phyloP scores from a whole-genome alignment of 768 basidiomycete genomes.

The Rhodotorula babjevae region DNA sequence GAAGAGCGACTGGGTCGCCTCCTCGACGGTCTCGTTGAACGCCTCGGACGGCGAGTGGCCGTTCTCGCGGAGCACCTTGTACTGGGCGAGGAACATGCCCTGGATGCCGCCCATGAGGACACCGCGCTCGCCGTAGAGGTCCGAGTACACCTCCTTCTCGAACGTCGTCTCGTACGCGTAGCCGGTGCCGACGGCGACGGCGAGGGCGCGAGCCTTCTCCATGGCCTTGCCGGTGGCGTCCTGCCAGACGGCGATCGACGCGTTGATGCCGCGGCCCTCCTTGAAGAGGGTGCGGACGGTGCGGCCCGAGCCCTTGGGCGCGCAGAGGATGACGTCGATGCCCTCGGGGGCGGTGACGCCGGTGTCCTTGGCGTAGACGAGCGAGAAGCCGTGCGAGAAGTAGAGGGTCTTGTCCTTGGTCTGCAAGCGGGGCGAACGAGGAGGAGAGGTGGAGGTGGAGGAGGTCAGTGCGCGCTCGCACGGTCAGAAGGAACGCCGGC shows the following conservation, averaged over 20 bases:
- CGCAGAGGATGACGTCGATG: slow-evolving; percentile 98
- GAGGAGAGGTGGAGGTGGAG: too few relatives aligned
- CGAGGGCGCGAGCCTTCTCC: slow-evolving; percentile 92
- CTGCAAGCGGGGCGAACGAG: background rate
- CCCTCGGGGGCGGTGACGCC: slow-evolving; percentile 84
- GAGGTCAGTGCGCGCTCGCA: too few relatives aligned
- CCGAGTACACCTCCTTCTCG: slow-evolving; percentile 99
- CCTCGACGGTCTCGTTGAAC: slow-evolving; percentile 99
- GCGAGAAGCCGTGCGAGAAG: slow-evolving; percentile 99
- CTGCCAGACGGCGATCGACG: slow-evolving; percentile 89
- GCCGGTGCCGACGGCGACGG: slow-evolving; percentile 90
- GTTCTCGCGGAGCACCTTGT: slow-evolving; percentile 92
- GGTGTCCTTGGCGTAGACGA: slow-evolving; percentile 97
- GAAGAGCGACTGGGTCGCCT: slow-evolving; percentile 98
- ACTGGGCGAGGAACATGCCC: slow-evolving; percentile 98
- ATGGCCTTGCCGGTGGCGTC: slow-evolving; percentile 96
- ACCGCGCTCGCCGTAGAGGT: slow-evolving; percentile 98
- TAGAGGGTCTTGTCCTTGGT: slow-evolving; percentile 99
- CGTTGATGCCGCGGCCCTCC: slow-evolving; percentile 98
- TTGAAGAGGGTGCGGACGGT: slow-evolving; percentile 99
- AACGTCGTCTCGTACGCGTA: slow-evolving; percentile 99
- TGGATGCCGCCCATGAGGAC: slow-evolving; percentile 57
- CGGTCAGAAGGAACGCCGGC: too few relatives aligned
- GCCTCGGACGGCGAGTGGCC: slow-evolving; percentile 96
- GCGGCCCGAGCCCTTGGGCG: slow-evolving; percentile 96